phyloP scores from a whole-genome alignment of 441 rosid genomes.

The Metrosideros polymorpha region DNA sequence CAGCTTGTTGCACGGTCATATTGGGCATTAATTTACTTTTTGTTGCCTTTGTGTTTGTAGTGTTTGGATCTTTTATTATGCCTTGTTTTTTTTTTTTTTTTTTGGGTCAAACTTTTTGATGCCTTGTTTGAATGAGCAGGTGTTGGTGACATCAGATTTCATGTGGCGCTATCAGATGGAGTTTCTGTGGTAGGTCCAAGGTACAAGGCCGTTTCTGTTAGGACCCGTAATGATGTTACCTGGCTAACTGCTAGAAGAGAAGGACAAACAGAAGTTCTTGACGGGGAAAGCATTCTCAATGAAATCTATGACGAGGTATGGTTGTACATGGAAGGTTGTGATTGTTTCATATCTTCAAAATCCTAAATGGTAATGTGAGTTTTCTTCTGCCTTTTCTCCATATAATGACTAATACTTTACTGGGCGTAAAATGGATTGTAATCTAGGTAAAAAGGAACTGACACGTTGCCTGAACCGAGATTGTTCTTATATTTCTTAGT shows the following conservation, averaged over 20 bases:
- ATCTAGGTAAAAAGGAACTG: not conserved
- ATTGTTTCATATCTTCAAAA: not conserved
- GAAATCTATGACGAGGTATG: constrained; percentile 44
- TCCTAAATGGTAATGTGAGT: not conserved
- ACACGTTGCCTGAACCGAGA: not conserved
- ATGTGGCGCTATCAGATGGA: constrained; percentile 53
- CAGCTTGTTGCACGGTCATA: not conserved
- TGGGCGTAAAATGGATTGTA: not conserved
- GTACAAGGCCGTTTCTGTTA: constrained; percentile 56
- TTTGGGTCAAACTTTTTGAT: too few species aligned
- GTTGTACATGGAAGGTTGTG: not conserved
- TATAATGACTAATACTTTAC: not conserved
- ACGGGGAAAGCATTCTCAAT: constrained; percentile 50
- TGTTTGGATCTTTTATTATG: not conserved
- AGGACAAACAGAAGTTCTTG: constrained; percentile 51
- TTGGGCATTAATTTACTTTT: not conserved
- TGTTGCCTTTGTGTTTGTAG: not conserved
- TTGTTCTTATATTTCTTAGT: not conserved
- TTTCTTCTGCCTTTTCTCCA: not conserved
- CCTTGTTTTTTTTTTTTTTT: too few species aligned
- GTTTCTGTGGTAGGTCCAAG: constrained; percentile 49
- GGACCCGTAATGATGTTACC: constrained; percentile 15
- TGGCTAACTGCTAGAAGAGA: constrained; percentile 67
- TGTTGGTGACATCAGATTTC: constrained; percentile 52
- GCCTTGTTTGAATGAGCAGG: constrained; percentile 31